Evolutionary conservation across 2,329 filamentous ascomycete genomes (phyloP), one percentile per base, ranked within the genome.

Genomic region (Fusarium sp.): DNA sequence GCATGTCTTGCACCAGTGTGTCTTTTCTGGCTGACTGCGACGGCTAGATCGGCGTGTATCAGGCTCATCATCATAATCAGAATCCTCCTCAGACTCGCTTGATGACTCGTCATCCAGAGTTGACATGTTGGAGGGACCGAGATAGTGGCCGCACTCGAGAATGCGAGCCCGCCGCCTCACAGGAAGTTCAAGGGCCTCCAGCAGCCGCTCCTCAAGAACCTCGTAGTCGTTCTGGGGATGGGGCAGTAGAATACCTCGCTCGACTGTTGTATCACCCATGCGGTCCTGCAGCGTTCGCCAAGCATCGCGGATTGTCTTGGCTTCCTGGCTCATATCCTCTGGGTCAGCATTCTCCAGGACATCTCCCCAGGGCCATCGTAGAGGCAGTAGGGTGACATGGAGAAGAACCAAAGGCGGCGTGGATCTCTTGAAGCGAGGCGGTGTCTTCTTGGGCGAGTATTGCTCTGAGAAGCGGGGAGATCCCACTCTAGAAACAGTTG

Each of bases 211-310:
- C 82, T 96, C 93, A 0, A 97, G 87, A 66, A 94, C 84, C 81
- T 95, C 94, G 78, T 94, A 96, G 80, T 95, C 94, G 65, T 92
- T 92, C 75, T 94, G 90, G 1, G 94, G 94, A 79, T 97, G 94
- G 2, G 93, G 90, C 9, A 97, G 87, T 50, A 97, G 85, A 37
- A 97, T 88, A 3, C 93, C 94, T 24, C 94, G 88, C 79, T 93
- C 89, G 73, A 93, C 87, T 13, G 95, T 90, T 0, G 93, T 94
- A 60, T 95, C 93, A 2, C 90, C 91, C 5, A 94, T 86, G 68
- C 93, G 92, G 63, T 93, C 91, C 73, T 92, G 90, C 3, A 96
- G 84, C 67, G 92, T 84, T 54, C 89, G 88, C 89, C 91, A 94
- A 35, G 90, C 90, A 71, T 91, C 89, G 29, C 86, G 88, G n/a